These are phyloP conservation scores for Komagataella mondaviorum DNA, from an alignment of 805 yeast genomes.

Conservation along the genomic window DNA sequence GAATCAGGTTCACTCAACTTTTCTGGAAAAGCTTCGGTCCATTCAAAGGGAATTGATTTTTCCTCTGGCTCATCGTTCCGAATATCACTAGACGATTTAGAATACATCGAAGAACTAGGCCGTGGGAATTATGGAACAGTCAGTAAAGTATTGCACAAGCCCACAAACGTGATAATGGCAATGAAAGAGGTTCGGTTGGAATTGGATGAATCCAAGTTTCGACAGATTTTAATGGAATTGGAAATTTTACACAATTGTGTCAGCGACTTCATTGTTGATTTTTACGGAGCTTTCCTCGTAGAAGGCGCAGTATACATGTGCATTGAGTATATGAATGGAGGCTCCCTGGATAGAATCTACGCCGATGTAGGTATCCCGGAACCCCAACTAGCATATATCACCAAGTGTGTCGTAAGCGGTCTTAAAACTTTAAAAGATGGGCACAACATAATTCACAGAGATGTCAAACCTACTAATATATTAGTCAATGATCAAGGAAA, in stretches of 20 bases:
- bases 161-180: conserved; percentile 88
- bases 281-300: conserved; percentile 93
- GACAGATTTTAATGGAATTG: conserved; percentile 92
- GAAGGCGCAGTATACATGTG: conserved; percentile 98
- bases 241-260: conserved; percentile 87
- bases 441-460: conserved; percentile 90
- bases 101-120: conserved; percentile 79
- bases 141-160: conserved; percentile 82
- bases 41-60: conserved; percentile 86
- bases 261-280: conserved; percentile 86
- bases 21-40: conserved; percentile 85
- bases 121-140: conserved; percentile 96
- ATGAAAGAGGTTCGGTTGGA: conserved; percentile 94
- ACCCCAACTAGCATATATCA: conserved; percentile 62
- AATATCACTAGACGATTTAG: conserved; percentile 74
- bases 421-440: conserved; percentile 74
- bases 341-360: conserved; percentile 80
- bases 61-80: conserved; percentile 78
- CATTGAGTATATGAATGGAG: conserved; percentile 96
- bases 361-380: conserved; percentile 58
- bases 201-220: conserved; percentile 83
- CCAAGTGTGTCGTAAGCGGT: conserved; percentile 72
- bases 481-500: conserved; percentile 68
- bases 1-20: conserved; percentile 87
- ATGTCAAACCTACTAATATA: conserved; percentile 93